Percentiles rank a stretch among this genome's conserved stretches.
phyloP scores from a whole-genome alignment of 2,329 filamentous ascomycete genomes.

The Diplodia intermedia region DNA sequence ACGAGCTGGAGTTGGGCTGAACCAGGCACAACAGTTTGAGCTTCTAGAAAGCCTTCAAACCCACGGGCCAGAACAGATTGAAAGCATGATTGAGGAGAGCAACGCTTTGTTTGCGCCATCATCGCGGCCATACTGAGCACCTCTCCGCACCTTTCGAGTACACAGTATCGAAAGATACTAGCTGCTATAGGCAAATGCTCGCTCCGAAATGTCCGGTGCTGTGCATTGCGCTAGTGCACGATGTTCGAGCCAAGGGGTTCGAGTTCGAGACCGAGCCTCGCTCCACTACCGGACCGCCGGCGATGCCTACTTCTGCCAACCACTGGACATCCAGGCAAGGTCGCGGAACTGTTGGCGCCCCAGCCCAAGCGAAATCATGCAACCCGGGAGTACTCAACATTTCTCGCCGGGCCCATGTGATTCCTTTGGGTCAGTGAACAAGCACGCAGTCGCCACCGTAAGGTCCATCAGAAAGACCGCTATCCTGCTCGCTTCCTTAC shows the following conservation, averaged over 20 bases:
- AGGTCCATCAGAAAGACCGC: neutral
- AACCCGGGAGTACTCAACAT: neutral
- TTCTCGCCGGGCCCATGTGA: neutral
- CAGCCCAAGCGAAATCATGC: neutral
- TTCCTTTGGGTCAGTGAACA: neutral
- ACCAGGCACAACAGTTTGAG: constrained; percentile 81
- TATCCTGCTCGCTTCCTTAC: neutral
- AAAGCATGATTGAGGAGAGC: constrained; percentile 51
- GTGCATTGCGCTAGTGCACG: neutral
- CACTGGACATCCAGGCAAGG: neutral
- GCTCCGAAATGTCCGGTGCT: neutral
- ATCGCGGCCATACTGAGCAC: constrained; percentile 2
- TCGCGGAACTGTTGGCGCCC: neutral
- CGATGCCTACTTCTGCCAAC: neutral
- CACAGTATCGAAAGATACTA: neutral
- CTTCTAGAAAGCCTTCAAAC: constrained; percentile 80
- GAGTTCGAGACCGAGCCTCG: neutral
- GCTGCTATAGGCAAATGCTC: neutral
- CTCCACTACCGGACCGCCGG: neutral
- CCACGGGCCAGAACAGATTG: constrained; percentile 49
- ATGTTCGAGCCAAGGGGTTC: neutral
- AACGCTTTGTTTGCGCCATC: constrained; percentile 34
- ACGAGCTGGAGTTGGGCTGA: constrained; percentile 59
- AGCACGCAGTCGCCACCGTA: neutral
- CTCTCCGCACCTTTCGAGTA: neutral